Evolutionary conservation across 164 flowering plant species (phyloP).

Genomic region (Magnolia sinica): DNA sequence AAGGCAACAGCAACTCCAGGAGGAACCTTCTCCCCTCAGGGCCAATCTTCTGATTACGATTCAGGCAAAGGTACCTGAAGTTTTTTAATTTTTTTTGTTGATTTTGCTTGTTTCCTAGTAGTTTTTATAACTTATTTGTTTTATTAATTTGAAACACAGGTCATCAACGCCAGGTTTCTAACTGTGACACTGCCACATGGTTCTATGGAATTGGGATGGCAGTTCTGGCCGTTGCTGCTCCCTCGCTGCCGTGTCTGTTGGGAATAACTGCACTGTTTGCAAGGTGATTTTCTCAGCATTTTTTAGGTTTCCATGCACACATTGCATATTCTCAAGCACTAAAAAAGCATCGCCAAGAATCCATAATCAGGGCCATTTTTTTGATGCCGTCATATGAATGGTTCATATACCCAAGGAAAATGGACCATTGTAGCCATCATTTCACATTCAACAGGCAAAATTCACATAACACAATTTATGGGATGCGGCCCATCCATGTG

Average conservation of each 20-base stretch:
- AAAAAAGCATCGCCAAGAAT: too few species aligned
- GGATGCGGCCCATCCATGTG: too few species aligned
- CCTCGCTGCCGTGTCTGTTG: conserved; percentile 76
- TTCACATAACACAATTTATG: too few species aligned
- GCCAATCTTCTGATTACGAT: conserved; percentile 52
- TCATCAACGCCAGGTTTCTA: conserved; percentile 61
- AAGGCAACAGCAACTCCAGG: conserved; percentile 44
- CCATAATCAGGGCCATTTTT: too few species aligned
- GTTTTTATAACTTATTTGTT: neutral
- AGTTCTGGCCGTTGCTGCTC: conserved; percentile 62
- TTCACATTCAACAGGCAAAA: too few species aligned
- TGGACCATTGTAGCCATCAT: too few species aligned
- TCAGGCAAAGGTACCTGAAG: conserved; percentile 71
- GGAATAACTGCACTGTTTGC: conserved; percentile 81
- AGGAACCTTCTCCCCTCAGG: conserved; percentile 26
- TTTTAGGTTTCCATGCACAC: neutral
- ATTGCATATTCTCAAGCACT: too few species aligned
- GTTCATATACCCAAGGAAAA: too few species aligned
- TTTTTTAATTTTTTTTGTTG: neutral
- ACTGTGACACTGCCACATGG: conserved; percentile 54
- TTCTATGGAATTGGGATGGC: conserved; percentile 85
- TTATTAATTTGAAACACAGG: conserved; percentile 37
- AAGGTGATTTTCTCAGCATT: conserved; percentile 39
- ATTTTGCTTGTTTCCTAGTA: neutral
- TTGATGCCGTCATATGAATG: too few species aligned